A percentile compares a stretch with the other conserved stretches of the same genome.
phyloP scores from a whole-genome alignment of 2,329 filamentous ascomycete genomes.

The Trichoderma simmonsii region DNA sequence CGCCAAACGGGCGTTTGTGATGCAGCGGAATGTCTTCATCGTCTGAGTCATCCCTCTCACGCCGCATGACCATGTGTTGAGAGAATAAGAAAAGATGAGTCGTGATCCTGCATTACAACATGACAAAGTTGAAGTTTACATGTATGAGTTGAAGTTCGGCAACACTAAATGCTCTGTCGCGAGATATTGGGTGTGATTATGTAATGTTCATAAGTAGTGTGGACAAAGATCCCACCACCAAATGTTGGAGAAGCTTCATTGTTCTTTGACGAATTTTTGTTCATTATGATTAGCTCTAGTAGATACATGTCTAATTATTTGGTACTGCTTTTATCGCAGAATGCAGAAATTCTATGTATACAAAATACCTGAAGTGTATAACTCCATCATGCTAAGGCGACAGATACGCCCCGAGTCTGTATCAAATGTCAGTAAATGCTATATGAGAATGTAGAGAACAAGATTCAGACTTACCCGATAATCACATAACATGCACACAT shows the following conservation, averaged over 20 bases:
- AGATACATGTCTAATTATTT: not conserved
- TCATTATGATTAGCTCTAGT: constrained; percentile 6
- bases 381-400: constrained; percentile 6
- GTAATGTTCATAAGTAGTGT: not conserved
- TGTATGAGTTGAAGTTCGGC: not conserved
- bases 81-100: not conserved
- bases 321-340: not conserved
- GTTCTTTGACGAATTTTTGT: not conserved
- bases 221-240: not conserved
- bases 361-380: not conserved
- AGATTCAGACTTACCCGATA: constrained; percentile 36
- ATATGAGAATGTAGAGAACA: not conserved
- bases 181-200: not conserved
- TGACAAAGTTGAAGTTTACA: not conserved
- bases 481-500: constrained; percentile 54
- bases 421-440: not conserved
- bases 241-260: not conserved
- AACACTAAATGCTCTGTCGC: not conserved
- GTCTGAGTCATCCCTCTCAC: constrained; percentile 26
- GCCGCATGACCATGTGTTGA: constrained; percentile 25
- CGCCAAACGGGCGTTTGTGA: constrained; percentile 52
- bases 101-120: not conserved
- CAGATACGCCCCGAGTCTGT: constrained; percentile 14
- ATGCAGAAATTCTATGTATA: constrained; percentile 7
- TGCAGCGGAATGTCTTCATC: constrained; percentile 51